Base-by-base conservation (phyloP, 805 yeast genomes). In the Metschnikowia picachoensis region DNA sequence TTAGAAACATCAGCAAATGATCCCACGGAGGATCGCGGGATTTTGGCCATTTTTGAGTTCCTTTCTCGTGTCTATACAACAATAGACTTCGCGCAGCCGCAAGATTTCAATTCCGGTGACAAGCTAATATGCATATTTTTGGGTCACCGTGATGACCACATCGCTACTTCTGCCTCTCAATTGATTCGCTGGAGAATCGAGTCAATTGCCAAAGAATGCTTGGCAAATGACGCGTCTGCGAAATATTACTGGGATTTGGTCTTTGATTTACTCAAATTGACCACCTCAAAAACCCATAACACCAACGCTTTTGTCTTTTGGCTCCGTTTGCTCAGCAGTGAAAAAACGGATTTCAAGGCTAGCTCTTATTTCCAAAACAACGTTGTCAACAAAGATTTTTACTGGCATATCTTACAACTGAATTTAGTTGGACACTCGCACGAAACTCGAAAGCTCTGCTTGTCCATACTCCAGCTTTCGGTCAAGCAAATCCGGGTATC, bases 381-480 rank as follows among this genome's bases (percentile, higher is more conserved):
- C 0, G 40, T 66, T 2, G 33, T 74, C 1, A 49, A 53, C 20
- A 31, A 47, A 8, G 64, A 65, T 2, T 51, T 55, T 1, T 64
- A 63, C 47, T 87, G 95, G 94, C 39, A 48, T 4, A 56, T 59
- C 12, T 59, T 87, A 16, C 87, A 85, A 56, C 52, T 53, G 25
- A 85, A 87, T 2, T 63, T 87, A 34, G 71, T 74, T 13, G 73
- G 80, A 44, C 56, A 62, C 2, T 66, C 76, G 1, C 90, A 85
- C 57, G 95, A 87, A 47, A 80, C 76, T 46, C 75, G 87, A 41
- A 89, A 88, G 60, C 79, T 79, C 57, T 72, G 83, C 11, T 64
- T 88, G 27, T 81, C 91, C 0, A 77, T 87, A 13, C 59, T 88
- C 30, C 82, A 83, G 52, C 60, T 78, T 16, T 74, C 95, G 0